Evolutionary conservation across 1,284 basidiomycete genomes (phyloP).

Genomic region (Ceratobasidium sp.): DNA sequence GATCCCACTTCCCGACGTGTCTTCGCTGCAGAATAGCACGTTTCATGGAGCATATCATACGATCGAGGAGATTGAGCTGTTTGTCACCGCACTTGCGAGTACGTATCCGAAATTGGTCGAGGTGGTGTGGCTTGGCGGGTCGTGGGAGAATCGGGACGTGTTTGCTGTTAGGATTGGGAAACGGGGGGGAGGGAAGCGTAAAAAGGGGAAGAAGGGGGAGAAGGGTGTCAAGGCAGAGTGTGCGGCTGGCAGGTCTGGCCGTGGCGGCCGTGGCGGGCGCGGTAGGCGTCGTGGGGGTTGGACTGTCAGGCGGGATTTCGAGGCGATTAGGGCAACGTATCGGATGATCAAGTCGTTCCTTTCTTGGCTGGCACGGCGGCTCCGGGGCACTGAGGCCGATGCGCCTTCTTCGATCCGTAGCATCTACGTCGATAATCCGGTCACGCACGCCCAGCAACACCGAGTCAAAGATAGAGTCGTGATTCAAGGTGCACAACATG

Average conservation of each 20-base stretch:
- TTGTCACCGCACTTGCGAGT: constrained; percentile 44
- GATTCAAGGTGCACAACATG: constrained; percentile 81
- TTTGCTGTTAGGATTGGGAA: constrained; percentile 46
- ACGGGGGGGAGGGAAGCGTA: constrained; percentile 22
- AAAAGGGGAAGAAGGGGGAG: constrained; percentile 48
- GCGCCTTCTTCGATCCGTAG: background rate
- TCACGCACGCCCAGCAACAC: constrained; percentile 49
- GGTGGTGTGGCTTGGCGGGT: constrained; percentile 47
- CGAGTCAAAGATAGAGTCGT: constrained; percentile 61
- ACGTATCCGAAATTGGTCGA: constrained; percentile 44
- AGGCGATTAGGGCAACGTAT: no score
- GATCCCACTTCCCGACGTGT: constrained; percentile 27
- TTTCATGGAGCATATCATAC: constrained; percentile 46
- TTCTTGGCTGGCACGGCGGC: background rate
- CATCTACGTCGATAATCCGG: background rate
- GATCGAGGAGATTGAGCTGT: constrained; percentile 44
- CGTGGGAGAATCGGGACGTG: constrained; percentile 47
- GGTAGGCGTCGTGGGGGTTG: background rate
- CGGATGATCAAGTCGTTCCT: background rate
- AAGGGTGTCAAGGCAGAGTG: constrained; percentile 14
- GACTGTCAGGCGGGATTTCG: background rate
- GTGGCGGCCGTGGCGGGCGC: no score
- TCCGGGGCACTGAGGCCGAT: background rate
- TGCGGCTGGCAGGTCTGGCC: background rate
- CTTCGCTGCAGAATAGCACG: constrained; percentile 24